Percentiles rank a stretch among this genome's conserved stretches.
These are phyloP conservation scores for Begonia fuchsioides DNA, from an alignment of 306 rosid genomes.

Conservation along the genomic window DNA sequence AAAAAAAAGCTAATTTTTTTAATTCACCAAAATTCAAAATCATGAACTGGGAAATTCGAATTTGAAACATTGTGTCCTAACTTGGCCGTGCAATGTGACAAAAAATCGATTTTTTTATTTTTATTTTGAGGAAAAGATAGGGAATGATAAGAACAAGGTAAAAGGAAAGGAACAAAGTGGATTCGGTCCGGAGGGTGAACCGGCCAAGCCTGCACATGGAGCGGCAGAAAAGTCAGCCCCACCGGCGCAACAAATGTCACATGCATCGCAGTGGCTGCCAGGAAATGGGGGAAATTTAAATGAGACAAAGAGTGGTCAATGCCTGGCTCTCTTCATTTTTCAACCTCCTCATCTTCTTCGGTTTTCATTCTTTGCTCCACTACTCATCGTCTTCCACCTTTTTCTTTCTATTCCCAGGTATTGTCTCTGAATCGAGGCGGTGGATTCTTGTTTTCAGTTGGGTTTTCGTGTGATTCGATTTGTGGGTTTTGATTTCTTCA, in stretches of 20 bases:
- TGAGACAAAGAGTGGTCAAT: neutral
- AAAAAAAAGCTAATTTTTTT: too few relatives aligned
- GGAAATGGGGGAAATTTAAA: neutral
- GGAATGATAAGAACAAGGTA: too few relatives aligned
- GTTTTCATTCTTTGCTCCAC: too few relatives aligned
- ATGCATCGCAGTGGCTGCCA: neutral
- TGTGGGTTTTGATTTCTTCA: too few relatives aligned
- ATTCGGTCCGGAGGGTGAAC: too few relatives aligned
- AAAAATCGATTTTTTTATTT: too few relatives aligned
- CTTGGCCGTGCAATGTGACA: too few relatives aligned
- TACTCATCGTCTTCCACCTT: neutral
- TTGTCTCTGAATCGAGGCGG: neutral
- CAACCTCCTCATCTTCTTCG: neutral
- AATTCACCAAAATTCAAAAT: too few relatives aligned
- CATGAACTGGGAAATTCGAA: too few relatives aligned
- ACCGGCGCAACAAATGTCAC: slow-evolving; percentile 7
- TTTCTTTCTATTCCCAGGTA: neutral
- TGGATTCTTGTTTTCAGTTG: neutral
- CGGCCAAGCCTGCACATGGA: slow-evolving; percentile 1
- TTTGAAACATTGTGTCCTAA: too few relatives aligned
- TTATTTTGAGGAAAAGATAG: too few relatives aligned
- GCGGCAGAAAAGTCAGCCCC: slow-evolving; percentile 14
- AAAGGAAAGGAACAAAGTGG: too few relatives aligned
- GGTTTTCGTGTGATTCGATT: neutral
- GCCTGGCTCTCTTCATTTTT: neutral